Evolutionary conservation across 352 stramenopile species (phyloP).

Genomic region (Phytophthora cryptogea): DNA sequence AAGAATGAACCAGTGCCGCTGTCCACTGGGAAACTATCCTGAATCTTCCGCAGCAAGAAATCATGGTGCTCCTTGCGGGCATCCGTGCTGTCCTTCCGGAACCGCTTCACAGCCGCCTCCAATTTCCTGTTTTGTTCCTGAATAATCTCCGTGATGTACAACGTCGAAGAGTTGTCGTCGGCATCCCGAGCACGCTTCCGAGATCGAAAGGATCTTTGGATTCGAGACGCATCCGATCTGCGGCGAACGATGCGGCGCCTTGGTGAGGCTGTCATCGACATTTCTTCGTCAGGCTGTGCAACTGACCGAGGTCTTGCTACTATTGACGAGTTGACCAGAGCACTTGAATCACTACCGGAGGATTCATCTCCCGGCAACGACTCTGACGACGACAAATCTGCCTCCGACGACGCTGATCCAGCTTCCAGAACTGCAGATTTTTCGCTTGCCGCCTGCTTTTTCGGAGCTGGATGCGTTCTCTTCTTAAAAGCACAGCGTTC

Average conservation of each 20-base stretch:
- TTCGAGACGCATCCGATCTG: slow-evolving; percentile 2
- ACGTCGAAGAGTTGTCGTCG: slow-evolving; percentile 21
- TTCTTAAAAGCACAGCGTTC: slow-evolving; percentile 31
- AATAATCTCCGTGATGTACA: slow-evolving; percentile 43
- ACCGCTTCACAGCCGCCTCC: slow-evolving; percentile 42
- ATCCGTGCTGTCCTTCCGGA: slow-evolving; percentile 41
- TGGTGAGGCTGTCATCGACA: neutral
- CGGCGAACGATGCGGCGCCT: slow-evolving; percentile 14
- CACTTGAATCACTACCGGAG: slow-evolving; percentile 25
- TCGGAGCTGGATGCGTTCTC: slow-evolving; percentile 6
- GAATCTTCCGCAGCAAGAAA: slow-evolving; percentile 40
- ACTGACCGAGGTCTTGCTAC: slow-evolving; percentile 2
- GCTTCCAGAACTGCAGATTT: slow-evolving; percentile 1
- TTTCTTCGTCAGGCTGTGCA: slow-evolving; percentile 9
- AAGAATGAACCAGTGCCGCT: slow-evolving; percentile 37
- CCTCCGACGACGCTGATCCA: slow-evolving; percentile 19
- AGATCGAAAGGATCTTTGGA: neutral
- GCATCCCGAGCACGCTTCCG: slow-evolving; percentile 25
- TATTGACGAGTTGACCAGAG: slow-evolving; percentile 2
- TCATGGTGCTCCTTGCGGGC: slow-evolving; percentile 42
- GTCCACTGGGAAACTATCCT: slow-evolving; percentile 42
- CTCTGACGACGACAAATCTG: slow-evolving; percentile 27
- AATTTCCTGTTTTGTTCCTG: slow-evolving; percentile 40
- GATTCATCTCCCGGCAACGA: slow-evolving; percentile 16
- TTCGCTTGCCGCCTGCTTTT: slow-evolving; percentile 5